phyloP scores from a whole-genome alignment of 2,329 filamentous ascomycete species.

The Pezizomycotina sp. region DNA sequence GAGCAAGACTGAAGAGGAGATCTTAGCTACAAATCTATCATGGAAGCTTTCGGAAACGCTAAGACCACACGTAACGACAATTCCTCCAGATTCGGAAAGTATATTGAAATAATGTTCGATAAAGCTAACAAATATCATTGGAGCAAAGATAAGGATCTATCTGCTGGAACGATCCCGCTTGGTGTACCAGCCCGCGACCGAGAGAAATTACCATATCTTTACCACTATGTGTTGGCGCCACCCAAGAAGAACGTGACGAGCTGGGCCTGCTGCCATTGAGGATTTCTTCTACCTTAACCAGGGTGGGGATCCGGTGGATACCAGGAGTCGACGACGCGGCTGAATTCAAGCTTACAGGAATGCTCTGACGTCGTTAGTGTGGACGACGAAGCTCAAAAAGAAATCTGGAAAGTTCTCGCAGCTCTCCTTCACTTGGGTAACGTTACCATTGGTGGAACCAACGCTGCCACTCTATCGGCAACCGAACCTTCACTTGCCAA shows the following conservation, averaged over 20 bases:
- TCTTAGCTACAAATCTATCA: slow-evolving; percentile 97
- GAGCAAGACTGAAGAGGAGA: slow-evolving; percentile 97
- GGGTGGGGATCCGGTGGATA: slow-evolving; percentile 73
- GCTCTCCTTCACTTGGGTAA: slow-evolving; percentile 90
- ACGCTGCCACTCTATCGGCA: slow-evolving; percentile 69
- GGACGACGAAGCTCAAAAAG: slow-evolving; percentile 50
- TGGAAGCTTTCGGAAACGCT: slow-evolving; percentile 98
- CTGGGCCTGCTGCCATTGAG: slow-evolving; percentile 67
- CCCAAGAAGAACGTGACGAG: slow-evolving; percentile 64
- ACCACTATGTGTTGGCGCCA: slow-evolving; percentile 90
- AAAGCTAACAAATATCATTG: slow-evolving; percentile 87
- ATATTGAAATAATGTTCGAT: slow-evolving; percentile 99
- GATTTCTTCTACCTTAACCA: slow-evolving; percentile 95
- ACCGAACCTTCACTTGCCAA: slow-evolving; percentile 67
- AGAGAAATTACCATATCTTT: slow-evolving; percentile 99
- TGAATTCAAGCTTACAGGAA: slow-evolving; percentile 76
- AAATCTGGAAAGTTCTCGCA: slow-evolving; percentile 80
- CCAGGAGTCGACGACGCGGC: slow-evolving; percentile 91
- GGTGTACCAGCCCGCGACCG: slow-evolving; percentile 92
- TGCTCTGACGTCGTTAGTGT: slow-evolving; percentile 84
- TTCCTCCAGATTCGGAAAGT: slow-evolving; percentile 96
- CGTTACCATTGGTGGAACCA: slow-evolving; percentile 81
- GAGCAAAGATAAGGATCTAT: slow-evolving; percentile 92
- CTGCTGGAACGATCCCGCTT: slow-evolving; percentile 85
- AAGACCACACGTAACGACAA: slow-evolving; percentile 99